phyloP scores from a whole-genome alignment of 192 early-diverging fungal species.

The Mortierella antarctica region DNA sequence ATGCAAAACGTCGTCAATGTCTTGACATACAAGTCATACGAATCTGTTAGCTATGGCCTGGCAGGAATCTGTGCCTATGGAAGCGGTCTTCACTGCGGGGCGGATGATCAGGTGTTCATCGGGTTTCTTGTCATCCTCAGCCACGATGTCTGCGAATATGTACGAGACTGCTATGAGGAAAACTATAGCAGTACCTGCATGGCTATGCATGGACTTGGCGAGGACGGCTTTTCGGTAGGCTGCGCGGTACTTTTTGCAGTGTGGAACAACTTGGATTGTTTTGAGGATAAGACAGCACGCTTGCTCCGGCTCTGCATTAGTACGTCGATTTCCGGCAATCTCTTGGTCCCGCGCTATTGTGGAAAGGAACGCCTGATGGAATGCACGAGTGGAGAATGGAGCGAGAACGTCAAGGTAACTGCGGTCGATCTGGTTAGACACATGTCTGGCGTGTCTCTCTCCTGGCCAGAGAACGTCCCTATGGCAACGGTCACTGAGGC shows the following conservation, averaged over 20 bases:
- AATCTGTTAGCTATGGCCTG: slow-evolving; percentile 1
- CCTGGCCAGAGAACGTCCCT: slow-evolving; percentile 12
- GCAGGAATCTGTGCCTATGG: slow-evolving; percentile 8
- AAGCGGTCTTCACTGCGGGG: background rate
- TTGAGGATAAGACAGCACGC: background rate
- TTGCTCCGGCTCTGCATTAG: slow-evolving; percentile 4
- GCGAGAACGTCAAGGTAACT: slow-evolving; percentile 1
- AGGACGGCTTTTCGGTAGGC: slow-evolving; percentile 10
- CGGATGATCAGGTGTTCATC: background rate
- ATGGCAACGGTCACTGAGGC: slow-evolving; percentile 3
- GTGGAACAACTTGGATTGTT: slow-evolving; percentile 12
- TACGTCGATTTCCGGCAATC: slow-evolving; percentile 8
- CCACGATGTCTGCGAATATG: slow-evolving; percentile 12
- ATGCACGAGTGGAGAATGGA: slow-evolving; percentile 10
- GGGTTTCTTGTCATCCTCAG: slow-evolving; percentile 1
- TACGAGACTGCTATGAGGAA: slow-evolving; percentile 13
- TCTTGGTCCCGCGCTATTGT: slow-evolving; percentile 3
- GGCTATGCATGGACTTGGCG: slow-evolving; percentile 2
- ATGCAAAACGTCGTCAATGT: slow-evolving; percentile 6
- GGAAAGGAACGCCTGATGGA: slow-evolving; percentile 4
- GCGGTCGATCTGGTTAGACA: slow-evolving; percentile 4
- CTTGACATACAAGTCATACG: slow-evolving; percentile 12
- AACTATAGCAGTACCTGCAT: slow-evolving; percentile 14
- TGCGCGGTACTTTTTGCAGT: slow-evolving; percentile 11
- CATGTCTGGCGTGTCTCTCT: slow-evolving; percentile 6